These are phyloP conservation scores for Russula sp. DNA, from an alignment of 768 basidiomycete genomes.

Conservation along the genomic window DNA sequence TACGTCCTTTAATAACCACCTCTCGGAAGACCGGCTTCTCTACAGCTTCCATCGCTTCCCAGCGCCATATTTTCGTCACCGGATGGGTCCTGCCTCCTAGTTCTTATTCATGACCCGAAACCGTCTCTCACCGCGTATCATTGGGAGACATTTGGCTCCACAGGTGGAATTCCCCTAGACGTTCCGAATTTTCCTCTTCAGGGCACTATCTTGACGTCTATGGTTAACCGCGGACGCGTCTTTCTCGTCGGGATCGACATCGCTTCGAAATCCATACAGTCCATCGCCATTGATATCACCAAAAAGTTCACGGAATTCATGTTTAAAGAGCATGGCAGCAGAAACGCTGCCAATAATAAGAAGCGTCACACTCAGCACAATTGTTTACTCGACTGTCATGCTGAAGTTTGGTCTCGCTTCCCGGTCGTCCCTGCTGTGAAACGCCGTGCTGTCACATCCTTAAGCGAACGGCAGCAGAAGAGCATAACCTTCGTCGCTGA, in stretches of 20 bases:
- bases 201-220: constrained; percentile 38
- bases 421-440: constrained; percentile 17
- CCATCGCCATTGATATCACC: constrained; percentile 47
- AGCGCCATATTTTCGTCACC: constrained; percentile 40
- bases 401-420: constrained; percentile 13
- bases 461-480: constrained; percentile 29
- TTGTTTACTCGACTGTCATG: constrained; percentile 12
- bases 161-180: constrained; percentile 37
- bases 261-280: constrained; percentile 32
- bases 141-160: constrained; percentile 51
- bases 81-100: constrained; percentile 49
- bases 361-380: constrained; percentile 36
- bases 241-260: constrained; percentile 41
- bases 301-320: constrained; percentile 50
- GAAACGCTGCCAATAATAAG: constrained; percentile 18
- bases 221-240: constrained; percentile 37
- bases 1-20: not conserved
- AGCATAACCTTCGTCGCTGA: constrained; percentile 42
- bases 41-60: constrained; percentile 36
- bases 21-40: constrained; percentile 37
- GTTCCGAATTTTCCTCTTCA: constrained; percentile 28
- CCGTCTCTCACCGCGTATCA: constrained; percentile 40
- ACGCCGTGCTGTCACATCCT: constrained; percentile 13
- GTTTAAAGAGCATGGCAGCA: constrained; percentile 41
- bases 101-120: constrained; percentile 19